A percentile compares a stretch with the other conserved stretches of the same genome.
These are phyloP conservation scores for Neurospora cerealis DNA, from an alignment of 495 filamentous ascomycete species.

Conservation along the genomic window DNA sequence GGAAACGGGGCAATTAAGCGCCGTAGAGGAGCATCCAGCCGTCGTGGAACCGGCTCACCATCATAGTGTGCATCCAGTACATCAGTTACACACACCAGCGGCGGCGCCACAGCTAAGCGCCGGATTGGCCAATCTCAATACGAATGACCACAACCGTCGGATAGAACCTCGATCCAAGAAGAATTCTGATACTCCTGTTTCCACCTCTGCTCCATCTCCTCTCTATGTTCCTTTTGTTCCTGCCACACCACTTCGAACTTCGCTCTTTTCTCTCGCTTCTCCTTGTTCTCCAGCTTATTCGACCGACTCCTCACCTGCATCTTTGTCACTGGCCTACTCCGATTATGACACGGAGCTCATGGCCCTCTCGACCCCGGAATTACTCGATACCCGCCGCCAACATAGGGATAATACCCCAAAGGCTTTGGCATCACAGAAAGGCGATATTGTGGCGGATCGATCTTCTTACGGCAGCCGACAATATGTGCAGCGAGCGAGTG, in stretches of 20 bases:
- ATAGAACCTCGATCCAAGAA: neutral
- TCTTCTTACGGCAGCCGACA: neutral
- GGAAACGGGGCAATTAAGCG: neutral
- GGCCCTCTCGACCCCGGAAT: slow-evolving; percentile 1
- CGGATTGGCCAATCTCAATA: neutral
- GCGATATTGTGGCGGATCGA: neutral
- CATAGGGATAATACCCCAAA: neutral
- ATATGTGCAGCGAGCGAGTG: neutral
- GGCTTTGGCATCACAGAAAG: neutral
- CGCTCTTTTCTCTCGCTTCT: neutral
- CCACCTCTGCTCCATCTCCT: neutral
- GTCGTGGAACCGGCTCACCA: neutral
- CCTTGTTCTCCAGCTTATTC: neutral
- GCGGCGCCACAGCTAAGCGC: neutral
- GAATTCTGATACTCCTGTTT: neutral
- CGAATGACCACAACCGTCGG: neutral
- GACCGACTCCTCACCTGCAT: neutral
- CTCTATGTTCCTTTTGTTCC: neutral
- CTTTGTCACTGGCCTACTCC: neutral
- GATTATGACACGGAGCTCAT: neutral
- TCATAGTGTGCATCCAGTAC: neutral
- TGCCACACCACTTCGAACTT: neutral
- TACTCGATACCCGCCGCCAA: neutral
- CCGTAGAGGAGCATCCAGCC: neutral
- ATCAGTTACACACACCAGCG: neutral